Evolutionary conservation across 2,329 filamentous ascomycete genomes (phyloP).

Genomic region (Trichoderma pleuroti): DNA sequence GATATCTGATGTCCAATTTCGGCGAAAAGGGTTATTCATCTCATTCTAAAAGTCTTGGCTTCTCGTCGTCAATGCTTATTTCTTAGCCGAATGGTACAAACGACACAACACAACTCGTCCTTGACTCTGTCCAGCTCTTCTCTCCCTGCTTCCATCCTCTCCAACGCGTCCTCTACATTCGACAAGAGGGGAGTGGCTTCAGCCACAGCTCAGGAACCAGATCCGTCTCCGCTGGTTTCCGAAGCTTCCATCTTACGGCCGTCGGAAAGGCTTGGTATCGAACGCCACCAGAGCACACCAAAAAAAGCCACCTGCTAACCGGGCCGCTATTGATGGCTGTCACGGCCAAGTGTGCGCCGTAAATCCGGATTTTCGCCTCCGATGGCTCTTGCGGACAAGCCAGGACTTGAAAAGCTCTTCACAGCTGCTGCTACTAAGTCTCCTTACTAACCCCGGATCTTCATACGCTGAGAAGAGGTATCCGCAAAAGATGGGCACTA

Average conservation of each 20-base stretch:
- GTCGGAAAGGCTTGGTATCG: not conserved
- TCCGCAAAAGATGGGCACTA: conserved; percentile 1
- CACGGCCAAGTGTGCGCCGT: not conserved
- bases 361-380: not conserved
- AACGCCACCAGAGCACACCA: not conserved
- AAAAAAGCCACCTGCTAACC: not conserved
- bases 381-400: not conserved
- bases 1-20: not conserved
- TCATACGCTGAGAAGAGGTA: not conserved
- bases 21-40: not conserved
- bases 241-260: not conserved
- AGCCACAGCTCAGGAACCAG: not conserved
- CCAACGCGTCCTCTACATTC: not conserved
- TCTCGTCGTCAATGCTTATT: not conserved
- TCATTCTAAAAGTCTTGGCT: not conserved
- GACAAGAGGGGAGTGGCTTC: not conserved
- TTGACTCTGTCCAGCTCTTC: not conserved
- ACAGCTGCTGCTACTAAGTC: not conserved
- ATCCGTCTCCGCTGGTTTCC: not conserved
- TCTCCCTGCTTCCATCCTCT: not conserved
- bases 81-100: not conserved
- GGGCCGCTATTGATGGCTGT: not conserved
- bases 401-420: not conserved
- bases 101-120: not conserved
- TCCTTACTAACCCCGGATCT: not conserved